Conservation (phyloP, 2,329 filamentous ascomycete genomes). For the Dichotomopilus funicola region DNA sequence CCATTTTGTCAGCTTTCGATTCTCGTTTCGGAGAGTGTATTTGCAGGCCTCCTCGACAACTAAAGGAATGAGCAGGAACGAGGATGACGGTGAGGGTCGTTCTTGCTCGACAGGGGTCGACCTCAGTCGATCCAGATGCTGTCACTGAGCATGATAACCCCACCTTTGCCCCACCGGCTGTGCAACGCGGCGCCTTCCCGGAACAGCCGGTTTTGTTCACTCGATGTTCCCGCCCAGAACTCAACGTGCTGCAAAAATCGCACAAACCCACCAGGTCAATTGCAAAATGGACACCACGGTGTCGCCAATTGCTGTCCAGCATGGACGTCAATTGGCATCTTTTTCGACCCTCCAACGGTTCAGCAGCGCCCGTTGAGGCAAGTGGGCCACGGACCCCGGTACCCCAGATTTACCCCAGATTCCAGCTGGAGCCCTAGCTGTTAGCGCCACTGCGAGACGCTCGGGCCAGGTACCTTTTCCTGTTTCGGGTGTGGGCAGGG, state of each 20-base stretch:
- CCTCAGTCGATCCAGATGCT: background rate
- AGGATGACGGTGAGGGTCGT: background rate
- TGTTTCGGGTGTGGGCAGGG: slow-evolving; percentile 11
- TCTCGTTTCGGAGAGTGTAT: too few species aligned
- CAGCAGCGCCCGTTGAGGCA: background rate
- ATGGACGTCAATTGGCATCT: background rate
- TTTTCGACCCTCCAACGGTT: background rate
- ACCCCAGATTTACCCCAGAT: slow-evolving; percentile 23
- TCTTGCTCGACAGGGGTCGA: background rate
- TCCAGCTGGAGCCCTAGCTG: slow-evolving; percentile 3
- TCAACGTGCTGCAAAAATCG: background rate
- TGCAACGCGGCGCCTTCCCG: slow-evolving; percentile 1
- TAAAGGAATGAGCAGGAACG: background rate
- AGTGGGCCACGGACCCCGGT: slow-evolving; percentile 11
- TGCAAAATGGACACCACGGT: background rate
- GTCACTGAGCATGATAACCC: slow-evolving; percentile 7
- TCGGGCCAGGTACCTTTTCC: slow-evolving; percentile 20
- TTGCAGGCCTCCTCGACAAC: background rate
- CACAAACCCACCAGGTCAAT: too few species aligned
- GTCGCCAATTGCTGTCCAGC: background rate
- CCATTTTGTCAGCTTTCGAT: too few species aligned
- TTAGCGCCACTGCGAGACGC: slow-evolving; percentile 20
- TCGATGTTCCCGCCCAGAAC: slow-evolving; percentile 1
- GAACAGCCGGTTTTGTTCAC: background rate
- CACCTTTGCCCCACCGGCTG: slow-evolving; percentile 5